Conservation (phyloP, 257 asterid genomes). For the Ilex asprella region DNA sequence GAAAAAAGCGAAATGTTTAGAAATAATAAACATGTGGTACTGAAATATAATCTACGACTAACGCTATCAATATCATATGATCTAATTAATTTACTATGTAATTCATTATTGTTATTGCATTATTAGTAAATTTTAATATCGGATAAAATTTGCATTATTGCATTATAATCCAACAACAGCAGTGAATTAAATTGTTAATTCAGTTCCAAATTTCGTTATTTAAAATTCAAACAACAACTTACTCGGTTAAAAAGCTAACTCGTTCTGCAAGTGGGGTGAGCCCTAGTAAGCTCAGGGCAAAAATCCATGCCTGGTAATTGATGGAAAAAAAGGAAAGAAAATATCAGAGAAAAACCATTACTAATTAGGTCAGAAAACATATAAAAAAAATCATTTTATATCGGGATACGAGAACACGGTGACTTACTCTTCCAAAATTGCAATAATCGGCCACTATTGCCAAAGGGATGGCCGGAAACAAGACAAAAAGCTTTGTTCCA, state of each 20-base stretch:
- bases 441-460: constrained; percentile 26
- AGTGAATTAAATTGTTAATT: too few relatives aligned
- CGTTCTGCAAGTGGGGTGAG: constrained; percentile 45
- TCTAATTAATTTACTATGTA: too few relatives aligned
- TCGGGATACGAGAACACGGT: not conserved
- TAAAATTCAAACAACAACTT: constrained; percentile 3
- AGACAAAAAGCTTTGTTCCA: constrained; percentile 38
- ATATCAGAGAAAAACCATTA: not conserved
- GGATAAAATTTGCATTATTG: too few relatives aligned
- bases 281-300: constrained; percentile 37
- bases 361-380: not conserved
- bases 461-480: constrained; percentile 36
- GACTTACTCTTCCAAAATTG: constrained; percentile 26
- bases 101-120: too few relatives aligned
- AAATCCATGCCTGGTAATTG: constrained; percentile 31
- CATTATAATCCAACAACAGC: too few relatives aligned
- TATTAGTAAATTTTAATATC: too few relatives aligned
- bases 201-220: not conserved
- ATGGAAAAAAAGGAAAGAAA: not conserved
- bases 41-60: too few relatives aligned
- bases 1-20: not conserved
- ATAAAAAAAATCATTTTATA: too few relatives aligned
- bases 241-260: constrained; percentile 44
- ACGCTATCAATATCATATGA: too few relatives aligned
- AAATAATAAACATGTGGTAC: too few relatives aligned